Base-by-base conservation (phyloP, 495 filamentous ascomycete genomes). In the Penicillium cinerascens region DNA sequence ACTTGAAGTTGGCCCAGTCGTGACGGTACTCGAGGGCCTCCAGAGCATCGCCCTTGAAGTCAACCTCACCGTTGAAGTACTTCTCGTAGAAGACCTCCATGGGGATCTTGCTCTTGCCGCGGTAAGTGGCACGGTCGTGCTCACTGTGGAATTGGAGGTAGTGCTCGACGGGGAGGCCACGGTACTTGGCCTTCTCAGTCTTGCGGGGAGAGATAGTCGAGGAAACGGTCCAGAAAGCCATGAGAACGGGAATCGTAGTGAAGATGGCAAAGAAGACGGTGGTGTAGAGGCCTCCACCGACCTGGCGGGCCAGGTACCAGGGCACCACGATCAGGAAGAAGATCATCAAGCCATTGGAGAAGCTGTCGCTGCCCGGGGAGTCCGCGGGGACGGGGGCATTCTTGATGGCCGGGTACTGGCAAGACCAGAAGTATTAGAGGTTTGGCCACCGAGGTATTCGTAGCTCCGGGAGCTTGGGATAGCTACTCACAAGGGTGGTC, bases 11-110 rank as follows among this genome's bases (percentile, higher is more conserved):
- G 47, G 86, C 86, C 90, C 89, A 95, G 64, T 95, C 89, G 64
- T 93, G 90, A 56, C 89, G 77, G 70, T 87, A 88, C 73, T 95
- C 90, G 64, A 93, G 55, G 38, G 87, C 74, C 56, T 92, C 89
- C 55, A 95, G 77, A 51, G 73, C 77, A 64, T 95, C 89, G 47
- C 87, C 88, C 62, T 91, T 93, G 77, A 93, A 90, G 58, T 89
- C 86, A 51, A 92, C 89, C 43, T 88, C 80, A 47, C 87, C 86
- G 60, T 88, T 84, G 65, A 93, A 91, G 76, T 92, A 93, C 86
- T 85, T 91, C 69, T 93, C 88, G 54, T 89, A 81, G 75, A 95
- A 95, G 40, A 87, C 91, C 73, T 89, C 81, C 78, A 93, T 83
- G 44, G 89, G 86, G 53, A 95, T 91, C 72, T 87, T 90, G 74